Evolutionary conservation across 1,284 basidiomycete species (phyloP), one percentile per base, ranked within the genome.

Genomic region (Leccinum pachyderme): DNA sequence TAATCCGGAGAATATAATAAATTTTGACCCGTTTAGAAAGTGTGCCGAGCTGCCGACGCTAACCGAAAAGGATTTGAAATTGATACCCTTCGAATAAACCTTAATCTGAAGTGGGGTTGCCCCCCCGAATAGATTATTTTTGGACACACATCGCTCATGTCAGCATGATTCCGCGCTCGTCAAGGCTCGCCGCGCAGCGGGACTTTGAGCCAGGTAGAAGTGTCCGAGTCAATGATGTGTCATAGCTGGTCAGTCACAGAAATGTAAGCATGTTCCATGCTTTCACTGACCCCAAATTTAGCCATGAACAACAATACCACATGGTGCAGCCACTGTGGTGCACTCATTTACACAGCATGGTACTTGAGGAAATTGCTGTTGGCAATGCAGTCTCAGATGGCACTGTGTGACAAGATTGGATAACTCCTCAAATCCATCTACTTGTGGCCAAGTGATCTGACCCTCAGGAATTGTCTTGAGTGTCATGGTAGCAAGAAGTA

Each of bases 391-490:
- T n/a, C n/a, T n/a, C n/a, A n/a, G n/a, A n/a, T n/a, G n/a, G n/a
- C n/a, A n/a, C n/a, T 18, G 18, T 18, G 18, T 18, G 18, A 18
- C 18, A 18, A 18, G 18, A 18, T 18, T 18, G 18, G 18, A 39
- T 5, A 39, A n/a, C 7, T 43, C 24, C 4, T 43, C 41, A 5
- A 43, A 25, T 3, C 12, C 41, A 2, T 59, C 57, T n/a, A 22
- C 53, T 4, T 35, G 15, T 37, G 71, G 77, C 71, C 73, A 79
- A 13, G 13, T 5, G 11, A 80, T 73, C 5, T 32, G 5, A 12
- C 72, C 72, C 24, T 77, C 72, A 5, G 64, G 61, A 31, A 80
- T 67, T 0, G 56, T 27, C 0, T 61, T 41, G 2, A 81, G 65
- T 0, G 67, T 18, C 18, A 18, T 18, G 18, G 18, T 71, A 1